Percentiles rank a stretch among this genome's conserved stretches.
Evolutionary conservation across 2,329 filamentous ascomycete species (phyloP).

Genomic region (Pleurostoma richardsiae): DNA sequence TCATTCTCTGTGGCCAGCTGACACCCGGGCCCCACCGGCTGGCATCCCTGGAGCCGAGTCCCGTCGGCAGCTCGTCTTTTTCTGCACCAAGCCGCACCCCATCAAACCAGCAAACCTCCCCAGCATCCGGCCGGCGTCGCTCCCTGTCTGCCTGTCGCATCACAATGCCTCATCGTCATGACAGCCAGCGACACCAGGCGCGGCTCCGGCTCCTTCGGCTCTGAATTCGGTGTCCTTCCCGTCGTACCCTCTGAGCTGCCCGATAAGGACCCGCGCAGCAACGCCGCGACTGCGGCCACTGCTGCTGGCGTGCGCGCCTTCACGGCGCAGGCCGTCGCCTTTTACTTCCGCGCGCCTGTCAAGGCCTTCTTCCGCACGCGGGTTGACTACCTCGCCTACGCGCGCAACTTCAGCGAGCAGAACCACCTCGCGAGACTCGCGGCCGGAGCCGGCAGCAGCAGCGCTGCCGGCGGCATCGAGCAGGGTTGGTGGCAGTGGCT

Average conservation of each 20-base stretch:
- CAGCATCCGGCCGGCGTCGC: no score
- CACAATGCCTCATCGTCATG: conserved; percentile 6
- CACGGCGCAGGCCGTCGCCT: conserved; percentile 77
- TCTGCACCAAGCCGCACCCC: no score
- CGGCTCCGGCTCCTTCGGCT: conserved; percentile 2
- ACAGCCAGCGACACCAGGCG: conserved; percentile 8
- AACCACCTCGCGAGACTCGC: conserved; percentile 4
- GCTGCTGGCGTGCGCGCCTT: conserved; percentile 80
- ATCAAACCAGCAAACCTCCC: no score
- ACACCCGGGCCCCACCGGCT: no score
- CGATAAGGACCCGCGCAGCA: conserved; percentile 43
- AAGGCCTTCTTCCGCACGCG: conserved; percentile 90
- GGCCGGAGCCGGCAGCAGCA: background rate
- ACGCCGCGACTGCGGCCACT: conserved; percentile 67
- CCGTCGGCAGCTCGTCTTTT: no score
- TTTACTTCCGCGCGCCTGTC: conserved; percentile 86
- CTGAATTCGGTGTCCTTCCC: conserved; percentile 33
- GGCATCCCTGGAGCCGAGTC: no score
- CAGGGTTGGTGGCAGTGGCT: conserved; percentile 37
- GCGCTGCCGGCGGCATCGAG: conserved; percentile 10
- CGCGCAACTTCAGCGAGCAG: conserved; percentile 45
- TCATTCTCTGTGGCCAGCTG: no score
- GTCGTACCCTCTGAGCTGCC: conserved; percentile 36
- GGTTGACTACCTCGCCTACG: conserved; percentile 72
- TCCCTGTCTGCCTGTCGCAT: no score